These are phyloP conservation scores for Aspergillus spinulosporus DNA, from an alignment of 2,329 filamentous ascomycete genomes.

Conservation along the genomic window DNA sequence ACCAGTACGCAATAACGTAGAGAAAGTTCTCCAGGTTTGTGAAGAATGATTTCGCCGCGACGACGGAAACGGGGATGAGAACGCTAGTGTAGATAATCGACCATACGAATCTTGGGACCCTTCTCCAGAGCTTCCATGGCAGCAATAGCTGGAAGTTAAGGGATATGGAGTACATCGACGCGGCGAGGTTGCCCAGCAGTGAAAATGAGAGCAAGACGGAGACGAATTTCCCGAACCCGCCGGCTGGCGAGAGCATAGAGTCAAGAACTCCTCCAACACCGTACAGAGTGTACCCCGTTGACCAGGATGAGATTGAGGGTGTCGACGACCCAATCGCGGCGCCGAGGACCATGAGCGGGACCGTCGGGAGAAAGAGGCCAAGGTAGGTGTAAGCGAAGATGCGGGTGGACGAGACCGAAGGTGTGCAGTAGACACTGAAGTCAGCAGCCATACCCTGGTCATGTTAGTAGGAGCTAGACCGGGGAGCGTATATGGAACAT, in stretches of 20 bases:
- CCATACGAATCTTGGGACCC: slow-evolving; percentile 12
- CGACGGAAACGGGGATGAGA: slow-evolving; percentile 12
- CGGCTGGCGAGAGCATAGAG: slow-evolving; percentile 14
- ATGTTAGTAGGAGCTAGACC: not conserved
- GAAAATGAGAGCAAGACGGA: slow-evolving; percentile 13
- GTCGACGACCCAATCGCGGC: slow-evolving; percentile 10
- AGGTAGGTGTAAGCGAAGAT: slow-evolving; percentile 16
- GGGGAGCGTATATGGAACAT: not conserved
- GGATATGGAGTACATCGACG: slow-evolving; percentile 13
- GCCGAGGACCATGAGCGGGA: slow-evolving; percentile 15
- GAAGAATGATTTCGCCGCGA: slow-evolving; percentile 12
- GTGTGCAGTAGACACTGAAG: slow-evolving; percentile 16
- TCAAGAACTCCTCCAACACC: slow-evolving; percentile 17
- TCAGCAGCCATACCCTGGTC: slow-evolving; percentile 15
- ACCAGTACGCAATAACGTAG: slow-evolving; percentile 17
- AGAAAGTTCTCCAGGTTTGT: slow-evolving; percentile 15
- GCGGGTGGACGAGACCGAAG: slow-evolving; percentile 13
- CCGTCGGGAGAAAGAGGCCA: slow-evolving; percentile 13
- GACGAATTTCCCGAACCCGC: slow-evolving; percentile 17
- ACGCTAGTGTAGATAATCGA: slow-evolving; percentile 10
- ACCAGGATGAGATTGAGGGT: not conserved
- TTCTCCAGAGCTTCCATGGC: slow-evolving; percentile 3
- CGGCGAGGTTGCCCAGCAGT: slow-evolving; percentile 12
- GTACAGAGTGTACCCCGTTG: slow-evolving; percentile 4
- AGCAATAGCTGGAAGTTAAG: slow-evolving; percentile 16